Evolutionary conservation across 2,329 filamentous ascomycete genomes (phyloP).

Genomic region (Pyricularia sp.): DNA sequence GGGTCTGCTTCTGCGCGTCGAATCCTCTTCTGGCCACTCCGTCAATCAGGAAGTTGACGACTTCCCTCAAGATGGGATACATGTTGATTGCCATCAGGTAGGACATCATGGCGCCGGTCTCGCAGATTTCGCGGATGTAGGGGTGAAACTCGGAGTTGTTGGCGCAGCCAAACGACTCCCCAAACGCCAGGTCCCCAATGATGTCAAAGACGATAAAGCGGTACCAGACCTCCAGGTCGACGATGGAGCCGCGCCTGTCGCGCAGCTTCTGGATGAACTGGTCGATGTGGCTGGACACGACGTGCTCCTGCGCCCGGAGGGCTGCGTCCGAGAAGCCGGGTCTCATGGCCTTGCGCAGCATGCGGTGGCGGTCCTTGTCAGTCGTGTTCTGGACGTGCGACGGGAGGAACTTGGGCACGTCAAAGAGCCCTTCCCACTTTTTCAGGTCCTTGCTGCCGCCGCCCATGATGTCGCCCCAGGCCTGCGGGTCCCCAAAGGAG

Average conservation of each 20-base stretch:
- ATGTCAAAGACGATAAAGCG: conserved; percentile 14
- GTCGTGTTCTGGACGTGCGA: background rate
- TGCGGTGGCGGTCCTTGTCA: conserved; percentile 5
- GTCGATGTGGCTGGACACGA: conserved; percentile 9
- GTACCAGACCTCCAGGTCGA: conserved; percentile 17
- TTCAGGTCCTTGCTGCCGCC: conserved; percentile 6
- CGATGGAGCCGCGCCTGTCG: conserved; percentile 1
- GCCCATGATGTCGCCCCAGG: conserved; percentile 23
- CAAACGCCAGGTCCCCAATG: conserved; percentile 12
- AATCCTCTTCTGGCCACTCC: background rate
- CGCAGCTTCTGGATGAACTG: background rate
- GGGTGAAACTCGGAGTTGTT: conserved; percentile 8
- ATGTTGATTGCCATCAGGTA: background rate
- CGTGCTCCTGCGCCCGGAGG: conserved; percentile 15
- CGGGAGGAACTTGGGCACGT: background rate
- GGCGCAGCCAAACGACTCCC: conserved; percentile 11
- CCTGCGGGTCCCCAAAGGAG: conserved; percentile 22
- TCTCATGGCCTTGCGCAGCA: conserved; percentile 14
- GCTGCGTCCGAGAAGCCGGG: conserved; percentile 18
- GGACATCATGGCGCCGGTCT: background rate
- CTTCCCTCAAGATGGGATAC: background rate
- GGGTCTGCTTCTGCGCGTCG: background rate
- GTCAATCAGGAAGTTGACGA: background rate
- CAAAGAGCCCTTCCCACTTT: conserved; percentile 1
- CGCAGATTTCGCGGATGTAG: conserved; percentile 6